phyloP scores from a whole-genome alignment of 257 asterid genomes.

The Solanum etuberosum region DNA sequence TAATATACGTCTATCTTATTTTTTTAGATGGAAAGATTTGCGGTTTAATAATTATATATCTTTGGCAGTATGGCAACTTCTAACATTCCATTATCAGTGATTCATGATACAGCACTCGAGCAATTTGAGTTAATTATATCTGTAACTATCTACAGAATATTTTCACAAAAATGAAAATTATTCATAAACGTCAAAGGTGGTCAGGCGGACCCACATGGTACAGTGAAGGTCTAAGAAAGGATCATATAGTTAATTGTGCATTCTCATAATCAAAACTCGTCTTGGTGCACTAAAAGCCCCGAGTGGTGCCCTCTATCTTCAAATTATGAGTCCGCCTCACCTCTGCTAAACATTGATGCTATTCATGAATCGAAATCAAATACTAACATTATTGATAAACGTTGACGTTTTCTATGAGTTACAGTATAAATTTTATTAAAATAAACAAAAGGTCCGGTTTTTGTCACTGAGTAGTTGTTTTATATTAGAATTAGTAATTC shows the following conservation, averaged over 20 bases:
- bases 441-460: not conserved
- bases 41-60: not conserved
- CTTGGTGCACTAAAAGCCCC: not conserved
- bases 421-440: not conserved
- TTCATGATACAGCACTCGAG: not conserved
- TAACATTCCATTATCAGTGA: not conserved
- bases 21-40: not conserved
- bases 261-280: not conserved
- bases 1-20: too few species aligned
- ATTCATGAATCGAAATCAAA: not conserved
- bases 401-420: not conserved
- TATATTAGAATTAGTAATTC: not conserved
- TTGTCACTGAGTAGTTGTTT: not conserved
- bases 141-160: not conserved
- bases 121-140: not conserved
- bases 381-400: not conserved
- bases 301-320: not conserved
- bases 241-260: not conserved
- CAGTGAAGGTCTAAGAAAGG: not conserved
- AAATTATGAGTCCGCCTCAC: not conserved
- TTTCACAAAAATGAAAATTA: not conserved
- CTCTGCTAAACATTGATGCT: not conserved
- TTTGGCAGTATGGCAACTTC: not conserved
- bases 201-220: not conserved
- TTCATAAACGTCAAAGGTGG: not conserved